phyloP scores from a whole-genome alignment of 148 eudicot species.

The Pharnaceum exiguum region DNA sequence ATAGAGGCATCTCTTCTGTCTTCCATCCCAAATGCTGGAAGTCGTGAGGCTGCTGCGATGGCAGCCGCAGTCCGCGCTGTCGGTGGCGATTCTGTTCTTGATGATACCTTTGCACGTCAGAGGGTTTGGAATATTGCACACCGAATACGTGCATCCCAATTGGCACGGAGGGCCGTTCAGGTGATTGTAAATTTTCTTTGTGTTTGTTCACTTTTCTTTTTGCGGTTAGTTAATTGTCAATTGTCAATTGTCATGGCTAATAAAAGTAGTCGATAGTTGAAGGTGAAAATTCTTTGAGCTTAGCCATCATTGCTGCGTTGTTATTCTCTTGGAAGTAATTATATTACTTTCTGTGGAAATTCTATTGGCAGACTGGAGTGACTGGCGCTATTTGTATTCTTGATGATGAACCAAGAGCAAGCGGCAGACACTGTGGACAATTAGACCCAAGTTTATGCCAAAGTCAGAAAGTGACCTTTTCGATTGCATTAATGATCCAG shows the following conservation, averaged over 20 bases:
- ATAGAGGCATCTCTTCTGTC: constrained; percentile 94
- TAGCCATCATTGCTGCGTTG: too few relatives aligned
- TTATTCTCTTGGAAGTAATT: too few relatives aligned
- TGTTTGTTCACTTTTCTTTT: not conserved
- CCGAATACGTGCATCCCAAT: constrained; percentile 83
- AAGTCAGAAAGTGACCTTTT: constrained; percentile 76
- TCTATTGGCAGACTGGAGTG: constrained; percentile 69
- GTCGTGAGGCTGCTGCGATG: constrained; percentile 96
- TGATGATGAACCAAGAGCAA: constrained; percentile 92
- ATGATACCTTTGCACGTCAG: constrained; percentile 94
- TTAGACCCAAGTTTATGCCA: constrained; percentile 75
- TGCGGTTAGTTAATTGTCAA: not conserved
- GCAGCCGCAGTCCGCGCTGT: constrained; percentile 99
- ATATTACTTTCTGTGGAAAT: too few relatives aligned
- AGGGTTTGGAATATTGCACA: constrained; percentile 86
- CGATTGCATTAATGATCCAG: constrained; percentile 79
- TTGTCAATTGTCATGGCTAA: not conserved
- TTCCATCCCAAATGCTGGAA: constrained; percentile 98
- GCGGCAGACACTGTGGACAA: constrained; percentile 80
- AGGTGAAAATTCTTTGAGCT: too few relatives aligned
- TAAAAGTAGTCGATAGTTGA: too few relatives aligned
- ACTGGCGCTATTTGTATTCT: constrained; percentile 86
- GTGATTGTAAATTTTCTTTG: constrained; percentile 22
- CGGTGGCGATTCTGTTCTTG: constrained; percentile 98
- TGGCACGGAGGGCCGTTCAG: constrained; percentile 89